Evolutionary conservation across 2,329 filamentous ascomycete species (phyloP), one percentile per base, ranked within the genome.

Genomic region (Sphaerulina vaccinii): DNA sequence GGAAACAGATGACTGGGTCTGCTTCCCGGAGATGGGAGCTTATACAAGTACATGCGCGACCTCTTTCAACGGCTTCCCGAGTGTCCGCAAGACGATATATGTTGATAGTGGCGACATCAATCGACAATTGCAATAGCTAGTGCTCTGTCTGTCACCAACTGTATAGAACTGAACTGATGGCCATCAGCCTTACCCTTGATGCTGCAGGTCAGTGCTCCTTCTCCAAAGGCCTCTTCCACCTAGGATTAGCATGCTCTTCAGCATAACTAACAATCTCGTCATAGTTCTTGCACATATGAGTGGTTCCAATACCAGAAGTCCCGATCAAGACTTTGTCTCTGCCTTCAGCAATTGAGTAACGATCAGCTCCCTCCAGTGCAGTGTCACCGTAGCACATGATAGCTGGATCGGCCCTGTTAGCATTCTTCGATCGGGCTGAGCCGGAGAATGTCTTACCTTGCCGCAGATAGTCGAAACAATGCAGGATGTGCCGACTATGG

Each of bases 381-480:
- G 45, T 54, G 13, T 54, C 52, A 6, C 47, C 35, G 24, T 38
- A 51, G 40, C 51, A 54, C 36, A 46, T 37, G 10, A 50, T 46
- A 5, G 40, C n/a, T n/a, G n/a, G n/a, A n/a, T n/a, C n/a, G n/a
- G n/a, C n/a, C n/a, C n/a, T n/a, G n/a, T n/a, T n/a, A n/a, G n/a
- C n/a, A n/a, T n/a, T n/a, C n/a, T n/a, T n/a, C n/a, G n/a, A n/a
- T n/a, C n/a, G n/a, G n/a, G n/a, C n/a, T n/a, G n/a, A n/a, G n/a
- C n/a, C n/a, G n/a, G n/a, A n/a, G n/a, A n/a, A n/a, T n/a, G n/a
- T n/a, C n/a, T n/a, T n/a, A n/a, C n/a, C 19, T 29, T 46, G 46
- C 2, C 46, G 47, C 2, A 54, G 47, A 16, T 54, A 54, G 38
- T 54, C 51, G 37, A 54, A 54, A 19, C 51, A 54, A 18, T 54